phyloP scores from a whole-genome alignment of 768 basidiomycete species.

The Punctularia strigosozonata region DNA sequence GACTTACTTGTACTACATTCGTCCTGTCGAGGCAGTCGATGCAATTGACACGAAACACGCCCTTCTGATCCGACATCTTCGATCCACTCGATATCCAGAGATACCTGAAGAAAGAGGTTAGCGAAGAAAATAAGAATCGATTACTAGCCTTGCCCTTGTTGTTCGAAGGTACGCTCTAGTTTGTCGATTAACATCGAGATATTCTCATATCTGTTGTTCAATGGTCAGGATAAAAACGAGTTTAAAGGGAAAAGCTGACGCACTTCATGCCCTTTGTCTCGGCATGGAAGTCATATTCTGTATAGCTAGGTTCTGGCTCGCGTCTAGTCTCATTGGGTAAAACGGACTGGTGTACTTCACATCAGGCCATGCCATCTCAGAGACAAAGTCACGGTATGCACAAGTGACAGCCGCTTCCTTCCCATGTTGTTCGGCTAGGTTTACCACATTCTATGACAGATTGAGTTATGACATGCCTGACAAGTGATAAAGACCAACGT shows the following conservation, averaged over 20 bases:
- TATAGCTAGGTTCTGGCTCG: too few species aligned
- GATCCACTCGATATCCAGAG: conserved; percentile 68
- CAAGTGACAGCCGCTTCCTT: conserved; percentile 75
- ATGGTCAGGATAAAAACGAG: conserved; percentile 5
- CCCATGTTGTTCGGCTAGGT: conserved; percentile 84
- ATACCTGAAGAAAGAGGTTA: conserved; percentile 34
- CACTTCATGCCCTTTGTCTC: conserved; percentile 95
- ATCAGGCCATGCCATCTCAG: conserved; percentile 42
- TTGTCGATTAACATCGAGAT: conserved; percentile 63
- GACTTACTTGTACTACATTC: conserved; percentile 77
- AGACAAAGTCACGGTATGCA: conserved; percentile 63
- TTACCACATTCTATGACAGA: conserved; percentile 55
- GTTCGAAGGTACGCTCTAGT: conserved; percentile 66
- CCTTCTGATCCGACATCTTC: conserved; percentile 71
- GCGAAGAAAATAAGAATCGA: conserved; percentile 3
- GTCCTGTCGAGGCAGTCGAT: conserved; percentile 94
- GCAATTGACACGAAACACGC: conserved; percentile 85
- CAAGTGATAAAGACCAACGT: conserved; percentile 34
- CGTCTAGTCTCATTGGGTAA: too few species aligned
- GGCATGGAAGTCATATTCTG: conserved; percentile 85
- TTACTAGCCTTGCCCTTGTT: conserved; percentile 51
- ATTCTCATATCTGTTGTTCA: conserved; percentile 63
- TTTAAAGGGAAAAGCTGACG: conserved; percentile 11
- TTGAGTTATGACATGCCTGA: neutral
- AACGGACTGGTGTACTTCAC: too few species aligned